Percentiles rank a stretch among this genome's conserved stretches.
Conservation (phyloP, 805 yeast species). For the Candida awuae region DNA sequence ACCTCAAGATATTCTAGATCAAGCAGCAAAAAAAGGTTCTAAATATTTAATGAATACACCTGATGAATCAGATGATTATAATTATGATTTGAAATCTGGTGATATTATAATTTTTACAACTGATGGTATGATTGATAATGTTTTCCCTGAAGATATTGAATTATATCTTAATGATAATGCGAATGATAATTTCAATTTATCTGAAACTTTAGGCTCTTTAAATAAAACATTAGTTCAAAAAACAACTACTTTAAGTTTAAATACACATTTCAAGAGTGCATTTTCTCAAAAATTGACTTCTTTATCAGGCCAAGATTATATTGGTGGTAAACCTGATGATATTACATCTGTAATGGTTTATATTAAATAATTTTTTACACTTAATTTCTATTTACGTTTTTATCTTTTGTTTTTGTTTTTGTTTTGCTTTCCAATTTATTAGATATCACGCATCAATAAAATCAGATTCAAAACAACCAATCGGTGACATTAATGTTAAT, state of each 20-base stretch:
- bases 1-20: slow-evolving; percentile 50
- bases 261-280: slow-evolving; percentile 70
- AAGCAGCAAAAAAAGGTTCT: slow-evolving; percentile 47
- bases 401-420: neutral
- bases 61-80: slow-evolving; percentile 54
- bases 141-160: slow-evolving; percentile 64
- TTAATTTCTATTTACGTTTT: neutral
- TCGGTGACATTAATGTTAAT: slow-evolving; percentile 40
- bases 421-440: neutral
- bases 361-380: slow-evolving; percentile 31
- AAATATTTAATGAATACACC: slow-evolving; percentile 69
- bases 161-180: slow-evolving; percentile 51
- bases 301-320: slow-evolving; percentile 57
- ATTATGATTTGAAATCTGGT: slow-evolving; percentile 55
- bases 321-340: slow-evolving; percentile 96
- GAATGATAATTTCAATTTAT: slow-evolving; percentile 15
- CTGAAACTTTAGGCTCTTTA: slow-evolving; percentile 28
- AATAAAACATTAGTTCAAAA: slow-evolving; percentile 50
- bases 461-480: slow-evolving; percentile 33
- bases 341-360: slow-evolving; percentile 73
- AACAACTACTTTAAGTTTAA: slow-evolving; percentile 63
- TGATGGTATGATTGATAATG: slow-evolving; percentile 89
- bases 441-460: too few relatives aligned
- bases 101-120: slow-evolving; percentile 84
- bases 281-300: slow-evolving; percentile 72